Evolutionary conservation across 495 filamentous ascomycete species (phyloP).

Genomic region (Podospora bellae-mahoneyi): DNA sequence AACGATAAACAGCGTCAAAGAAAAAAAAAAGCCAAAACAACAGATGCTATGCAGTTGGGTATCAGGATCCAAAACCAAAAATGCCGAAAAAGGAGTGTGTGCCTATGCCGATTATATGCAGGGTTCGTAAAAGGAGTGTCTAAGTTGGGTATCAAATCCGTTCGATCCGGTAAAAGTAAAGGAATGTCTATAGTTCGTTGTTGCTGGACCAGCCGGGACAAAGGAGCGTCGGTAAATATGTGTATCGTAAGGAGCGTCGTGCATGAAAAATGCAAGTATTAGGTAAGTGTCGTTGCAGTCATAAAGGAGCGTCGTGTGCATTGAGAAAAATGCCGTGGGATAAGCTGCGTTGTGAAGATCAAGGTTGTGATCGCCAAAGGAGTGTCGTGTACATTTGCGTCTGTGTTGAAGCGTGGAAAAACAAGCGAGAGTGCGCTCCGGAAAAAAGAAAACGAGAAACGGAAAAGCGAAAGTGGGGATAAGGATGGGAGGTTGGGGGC

Average conservation of each 20-base stretch:
- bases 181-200: slow-evolving; percentile 40
- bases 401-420: slow-evolving; percentile 39
- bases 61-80: slow-evolving; percentile 33
- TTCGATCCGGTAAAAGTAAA: slow-evolving; percentile 33
- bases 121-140: slow-evolving; percentile 38
- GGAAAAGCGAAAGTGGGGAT: slow-evolving; percentile 17
- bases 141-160: slow-evolving; percentile 28
- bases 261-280: slow-evolving; percentile 19
- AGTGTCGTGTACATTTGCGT: slow-evolving; percentile 49
- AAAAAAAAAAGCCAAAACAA: slow-evolving; percentile 37
- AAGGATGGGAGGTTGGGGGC: slow-evolving; percentile 15
- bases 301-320: slow-evolving; percentile 37
- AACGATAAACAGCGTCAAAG: slow-evolving; percentile 17
- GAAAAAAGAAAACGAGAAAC: slow-evolving; percentile 22
- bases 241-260: slow-evolving; percentile 39
- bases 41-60: slow-evolving; percentile 55
- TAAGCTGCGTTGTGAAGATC: slow-evolving; percentile 32
- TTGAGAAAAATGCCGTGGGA: slow-evolving; percentile 29
- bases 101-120: slow-evolving; percentile 22
- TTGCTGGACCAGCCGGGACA: slow-evolving; percentile 35
- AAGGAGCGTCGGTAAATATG: slow-evolving; percentile 16
- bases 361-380: slow-evolving; percentile 40
- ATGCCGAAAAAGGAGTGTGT: slow-evolving; percentile 40
- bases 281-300: slow-evolving; percentile 41
- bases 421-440: slow-evolving; percentile 21